Evolutionary conservation across 441 rosid genomes (phyloP).

Genomic region (Cnidoscolus chayamansa): DNA sequence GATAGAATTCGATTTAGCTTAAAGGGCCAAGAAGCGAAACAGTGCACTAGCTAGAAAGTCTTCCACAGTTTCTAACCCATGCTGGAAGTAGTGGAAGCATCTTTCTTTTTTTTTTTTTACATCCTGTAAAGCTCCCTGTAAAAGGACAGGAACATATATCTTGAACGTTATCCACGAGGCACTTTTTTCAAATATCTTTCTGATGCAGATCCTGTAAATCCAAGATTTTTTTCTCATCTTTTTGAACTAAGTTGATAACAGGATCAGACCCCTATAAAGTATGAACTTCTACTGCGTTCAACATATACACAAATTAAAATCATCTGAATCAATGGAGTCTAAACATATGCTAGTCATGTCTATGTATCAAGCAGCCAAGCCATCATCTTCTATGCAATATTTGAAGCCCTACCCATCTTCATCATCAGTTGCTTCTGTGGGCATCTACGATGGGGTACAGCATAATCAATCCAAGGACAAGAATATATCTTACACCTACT

Average conservation of each 20-base stretch:
- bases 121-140: background rate
- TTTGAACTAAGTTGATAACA: background rate
- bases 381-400: constrained; percentile 19
- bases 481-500: background rate
- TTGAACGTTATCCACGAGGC: too few species aligned
- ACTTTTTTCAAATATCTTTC: constrained; percentile 7
- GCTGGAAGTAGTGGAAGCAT: constrained; percentile 6
- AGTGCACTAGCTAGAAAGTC: too few species aligned
- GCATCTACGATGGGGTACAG: background rate
- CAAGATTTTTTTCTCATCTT: background rate
- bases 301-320: background rate
- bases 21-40: too few species aligned
- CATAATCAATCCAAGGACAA: background rate
- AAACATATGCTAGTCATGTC: constrained; percentile 16
- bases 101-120: background rate
- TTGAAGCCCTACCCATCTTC: constrained; percentile 8
- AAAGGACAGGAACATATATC: background rate
- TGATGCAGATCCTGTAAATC: background rate
- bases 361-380: constrained; percentile 12
- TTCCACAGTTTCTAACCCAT: background rate
- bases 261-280: background rate
- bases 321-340: constrained; percentile 20
- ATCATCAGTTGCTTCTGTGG: constrained; percentile 3
- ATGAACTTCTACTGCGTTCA: background rate
- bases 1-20: too few species aligned